Base-by-base conservation (phyloP, 768 basidiomycete genomes). In the Pisolithus albus region DNA sequence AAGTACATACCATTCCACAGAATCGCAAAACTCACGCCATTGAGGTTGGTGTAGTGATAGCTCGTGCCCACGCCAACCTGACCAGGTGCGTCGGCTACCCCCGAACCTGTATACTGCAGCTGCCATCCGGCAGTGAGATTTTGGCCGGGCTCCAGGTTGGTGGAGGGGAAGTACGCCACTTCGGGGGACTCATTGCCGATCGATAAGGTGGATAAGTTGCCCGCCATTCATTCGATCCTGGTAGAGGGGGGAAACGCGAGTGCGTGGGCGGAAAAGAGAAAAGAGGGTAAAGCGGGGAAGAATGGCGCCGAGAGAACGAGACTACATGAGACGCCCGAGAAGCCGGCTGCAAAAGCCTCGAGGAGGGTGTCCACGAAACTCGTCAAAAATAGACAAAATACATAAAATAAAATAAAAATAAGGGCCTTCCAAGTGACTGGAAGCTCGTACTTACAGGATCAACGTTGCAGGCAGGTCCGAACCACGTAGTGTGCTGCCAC, bases 171-270 rank as follows among this genome's bases (percentile, higher is more conserved):
- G 70, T 87, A 89, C 24, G 59, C 55, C 56, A 88, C 70, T 43
- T 72, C 61, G 4, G 86, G 86, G 40, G 86, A 87, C 49, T 81
- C 80, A 63, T 88, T 81, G 65, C 83, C 78, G 59, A 89, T 70
- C 52, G 65, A 56, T 66, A 86, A 71, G 52, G 74, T 62, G 32
- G 37, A 48, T 41, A 49, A 46, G 32, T 37, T 40, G 51, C 36
- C 39, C 55, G 67, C 66, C 67, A 67, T 67, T 56, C 66, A 69
- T 65, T 57, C 63, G 78, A 11, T 11, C 34, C 34, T 34, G 34
- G 34, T n/a, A n/a, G n/a, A n/a, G 56, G 44, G 54, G 51, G 50
- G 26, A 5, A 23, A 26, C 49, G 50, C 26, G 43, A 19, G 44
- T 49, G 24, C 13, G 40, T 37, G 30, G 37, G 46, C 13, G 50